These are phyloP conservation scores for Phytophthora multivora DNA, from an alignment of 352 stramenopile genomes.

Conservation along the genomic window DNA sequence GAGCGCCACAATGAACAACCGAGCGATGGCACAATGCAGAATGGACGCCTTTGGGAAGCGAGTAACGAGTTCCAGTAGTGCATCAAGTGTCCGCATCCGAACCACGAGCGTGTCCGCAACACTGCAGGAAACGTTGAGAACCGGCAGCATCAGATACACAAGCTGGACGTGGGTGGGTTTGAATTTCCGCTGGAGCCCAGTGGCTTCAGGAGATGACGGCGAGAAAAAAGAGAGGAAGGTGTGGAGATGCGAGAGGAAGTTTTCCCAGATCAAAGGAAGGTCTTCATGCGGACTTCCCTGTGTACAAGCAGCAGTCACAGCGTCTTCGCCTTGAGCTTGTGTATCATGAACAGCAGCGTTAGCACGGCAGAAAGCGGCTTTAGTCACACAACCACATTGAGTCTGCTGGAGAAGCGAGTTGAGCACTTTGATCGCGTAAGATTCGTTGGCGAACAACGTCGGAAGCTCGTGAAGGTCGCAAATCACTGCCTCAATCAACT, in stretches of 20 bases:
- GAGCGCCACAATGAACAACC: constrained; percentile 78
- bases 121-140: constrained; percentile 74
- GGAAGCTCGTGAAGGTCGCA: constrained; percentile 55
- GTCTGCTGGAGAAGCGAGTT: constrained; percentile 77
- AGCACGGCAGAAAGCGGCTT: constrained; percentile 41
- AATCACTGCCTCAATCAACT: constrained; percentile 50
- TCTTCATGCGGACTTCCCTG: constrained; percentile 58
- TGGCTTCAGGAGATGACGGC: constrained; percentile 1
- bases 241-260: constrained; percentile 48
- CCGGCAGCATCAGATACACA: constrained; percentile 76
- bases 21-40: constrained; percentile 62
- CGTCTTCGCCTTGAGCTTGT: neutral
- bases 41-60: constrained; percentile 90
- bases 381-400: constrained; percentile 75
- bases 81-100: constrained; percentile 42
- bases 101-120: constrained; percentile 56
- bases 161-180: constrained; percentile 69
- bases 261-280: constrained; percentile 67
- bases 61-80: constrained; percentile 90
- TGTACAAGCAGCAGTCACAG: constrained; percentile 11
- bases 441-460: constrained; percentile 71
- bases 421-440: constrained; percentile 74
- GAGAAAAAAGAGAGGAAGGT: constrained; percentile 48
- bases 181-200: constrained; percentile 41
- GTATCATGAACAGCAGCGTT: constrained; percentile 8